These are phyloP conservation scores for Pseudogymnoascus sp. DNA, from an alignment of 2,329 filamentous ascomycete species.

Conservation along the genomic window DNA sequence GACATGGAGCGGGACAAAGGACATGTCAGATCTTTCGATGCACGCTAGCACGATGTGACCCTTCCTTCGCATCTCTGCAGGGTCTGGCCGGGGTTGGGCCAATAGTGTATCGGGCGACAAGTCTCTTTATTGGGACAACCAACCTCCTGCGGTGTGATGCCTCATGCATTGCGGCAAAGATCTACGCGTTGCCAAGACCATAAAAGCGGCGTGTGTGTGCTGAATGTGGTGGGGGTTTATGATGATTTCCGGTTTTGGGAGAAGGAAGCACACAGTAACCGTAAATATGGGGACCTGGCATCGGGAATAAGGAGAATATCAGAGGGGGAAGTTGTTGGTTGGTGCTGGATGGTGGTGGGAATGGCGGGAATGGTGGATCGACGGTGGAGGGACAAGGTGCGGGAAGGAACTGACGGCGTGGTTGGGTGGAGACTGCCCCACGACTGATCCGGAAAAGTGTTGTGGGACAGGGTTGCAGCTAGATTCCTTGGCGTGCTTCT, in stretches of 20 bases:
- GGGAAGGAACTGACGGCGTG: not conserved
- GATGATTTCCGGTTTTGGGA: not conserved
- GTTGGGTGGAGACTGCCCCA: not conserved
- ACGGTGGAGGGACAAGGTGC: not conserved
- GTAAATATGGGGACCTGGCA: not conserved
- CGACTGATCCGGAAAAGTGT: not conserved
- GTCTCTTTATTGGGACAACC: constrained; percentile 3
- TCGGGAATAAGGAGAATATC: not conserved
- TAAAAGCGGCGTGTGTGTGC: not conserved
- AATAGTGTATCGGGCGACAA: not conserved
- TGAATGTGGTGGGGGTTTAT: not conserved
- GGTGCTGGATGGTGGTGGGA: not conserved
- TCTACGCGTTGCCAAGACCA: not conserved
- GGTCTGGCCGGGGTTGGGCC: not conserved
- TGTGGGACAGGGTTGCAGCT: not conserved
- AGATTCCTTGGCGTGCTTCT: not conserved
- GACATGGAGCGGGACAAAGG: not conserved
- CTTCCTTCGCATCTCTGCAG: not conserved
- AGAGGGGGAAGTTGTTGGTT: not conserved
- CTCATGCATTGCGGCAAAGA: constrained; percentile 1
- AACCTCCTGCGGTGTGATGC: not conserved
- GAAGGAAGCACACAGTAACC: not conserved
- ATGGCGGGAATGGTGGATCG: not conserved
- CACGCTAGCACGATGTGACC: not conserved
- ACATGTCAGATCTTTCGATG: not conserved